Conservation (phyloP, 2,329 filamentous ascomycete species). For the Aureobasidium sp. region DNA sequence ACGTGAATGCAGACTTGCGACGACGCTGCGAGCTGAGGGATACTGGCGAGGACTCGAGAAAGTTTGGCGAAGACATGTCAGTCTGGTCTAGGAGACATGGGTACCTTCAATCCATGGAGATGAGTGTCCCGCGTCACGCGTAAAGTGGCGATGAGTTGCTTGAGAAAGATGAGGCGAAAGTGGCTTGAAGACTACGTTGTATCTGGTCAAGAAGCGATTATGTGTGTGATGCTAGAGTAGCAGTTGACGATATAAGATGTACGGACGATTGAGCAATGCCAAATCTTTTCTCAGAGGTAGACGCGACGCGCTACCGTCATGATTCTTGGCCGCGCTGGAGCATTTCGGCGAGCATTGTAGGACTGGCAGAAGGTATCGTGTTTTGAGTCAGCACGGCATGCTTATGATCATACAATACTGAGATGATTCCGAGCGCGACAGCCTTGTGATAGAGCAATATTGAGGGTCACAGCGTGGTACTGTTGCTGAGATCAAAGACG, state of each 20-base stretch:
- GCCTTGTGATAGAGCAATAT: neutral
- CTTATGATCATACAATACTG: neutral
- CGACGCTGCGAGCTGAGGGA: slow-evolving; percentile 31
- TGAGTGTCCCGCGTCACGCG: slow-evolving; percentile 10
- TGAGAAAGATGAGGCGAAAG: too few species aligned
- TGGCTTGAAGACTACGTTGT: neutral
- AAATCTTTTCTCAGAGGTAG: neutral
- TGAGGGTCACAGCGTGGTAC: neutral
- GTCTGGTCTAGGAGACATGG: neutral
- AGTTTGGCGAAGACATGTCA: slow-evolving; percentile 42
- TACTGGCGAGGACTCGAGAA: slow-evolving; percentile 41
- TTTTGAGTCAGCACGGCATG: neutral
- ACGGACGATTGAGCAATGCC: neutral
- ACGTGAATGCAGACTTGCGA: slow-evolving; percentile 68
- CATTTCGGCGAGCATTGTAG: neutral
- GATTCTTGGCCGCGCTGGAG: neutral
- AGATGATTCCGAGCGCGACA: neutral
- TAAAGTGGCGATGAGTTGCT: slow-evolving; percentile 11
- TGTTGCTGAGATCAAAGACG: neutral
- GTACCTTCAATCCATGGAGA: neutral
- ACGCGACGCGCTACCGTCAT: slow-evolving; percentile 3
- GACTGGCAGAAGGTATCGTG: too few species aligned
- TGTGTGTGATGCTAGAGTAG: neutral
- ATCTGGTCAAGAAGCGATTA: neutral
- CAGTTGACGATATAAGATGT: neutral